Percentiles rank a stretch among this genome's conserved stretches.
phyloP scores from a whole-genome alignment of 1,139 yeast genomes.

The Trichomonascaceae sp. region DNA sequence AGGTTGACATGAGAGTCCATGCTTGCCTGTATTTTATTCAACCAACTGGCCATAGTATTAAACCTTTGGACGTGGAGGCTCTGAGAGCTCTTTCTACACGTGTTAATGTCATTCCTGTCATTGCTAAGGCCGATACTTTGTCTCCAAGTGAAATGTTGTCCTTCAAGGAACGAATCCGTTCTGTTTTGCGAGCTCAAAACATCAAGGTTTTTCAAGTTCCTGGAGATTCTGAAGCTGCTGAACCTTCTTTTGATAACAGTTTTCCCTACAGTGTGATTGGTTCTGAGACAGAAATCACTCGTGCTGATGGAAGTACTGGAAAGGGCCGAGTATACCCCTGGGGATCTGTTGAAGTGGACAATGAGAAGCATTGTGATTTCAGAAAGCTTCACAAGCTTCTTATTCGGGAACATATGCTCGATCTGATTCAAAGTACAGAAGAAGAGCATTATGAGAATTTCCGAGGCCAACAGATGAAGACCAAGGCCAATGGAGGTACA shows the following conservation, averaged over 20 bases:
- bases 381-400: conserved; percentile 82
- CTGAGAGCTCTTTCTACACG: conserved; percentile 84
- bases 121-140: conserved; percentile 91
- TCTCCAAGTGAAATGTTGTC: conserved; percentile 73
- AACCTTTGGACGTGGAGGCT: conserved; percentile 90
- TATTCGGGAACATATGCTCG: conserved; percentile 90
- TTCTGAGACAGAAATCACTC: conserved; percentile 78
- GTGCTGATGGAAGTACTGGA: conserved; percentile 67
- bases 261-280: conserved; percentile 96
- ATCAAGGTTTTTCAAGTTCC: conserved; percentile 90
- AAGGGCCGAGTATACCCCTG: conserved; percentile 94
- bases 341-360: conserved; percentile 97
- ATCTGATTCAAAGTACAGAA: conserved; percentile 80
- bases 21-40: conserved; percentile 92
- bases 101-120: conserved; percentile 89
- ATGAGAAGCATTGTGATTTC: conserved; percentile 93
- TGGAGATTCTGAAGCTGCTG: conserved; percentile 26
- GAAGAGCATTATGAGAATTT: conserved; percentile 88
- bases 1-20: conserved; percentile 78
- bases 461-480: conserved; percentile 75
- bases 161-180: conserved; percentile 81
- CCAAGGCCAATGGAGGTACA: conserved; percentile 38
- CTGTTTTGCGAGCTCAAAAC: conserved; percentile 86
- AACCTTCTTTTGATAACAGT: conserved; percentile 58
- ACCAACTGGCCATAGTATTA: conserved; percentile 92